phyloP scores from a whole-genome alignment of 2,329 filamentous ascomycete species.

The Talaromyces verruculosus region DNA sequence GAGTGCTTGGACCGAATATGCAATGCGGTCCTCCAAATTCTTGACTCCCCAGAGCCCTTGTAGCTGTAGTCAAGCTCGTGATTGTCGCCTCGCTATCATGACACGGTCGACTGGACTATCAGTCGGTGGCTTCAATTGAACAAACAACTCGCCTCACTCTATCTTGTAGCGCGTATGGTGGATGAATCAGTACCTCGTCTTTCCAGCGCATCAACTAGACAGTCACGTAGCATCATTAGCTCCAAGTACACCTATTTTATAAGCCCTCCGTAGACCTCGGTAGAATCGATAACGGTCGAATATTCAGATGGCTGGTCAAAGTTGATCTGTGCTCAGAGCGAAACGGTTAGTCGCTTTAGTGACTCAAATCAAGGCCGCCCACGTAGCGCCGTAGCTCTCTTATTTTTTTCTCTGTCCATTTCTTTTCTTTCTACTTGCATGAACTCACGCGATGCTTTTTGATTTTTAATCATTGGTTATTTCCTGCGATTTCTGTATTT shows the following conservation, averaged over 20 bases:
- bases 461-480: neutral
- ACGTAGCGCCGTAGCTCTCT: constrained; percentile 34
- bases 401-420: constrained; percentile 14
- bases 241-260: neutral
- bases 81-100: neutral
- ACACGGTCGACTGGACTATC: neutral
- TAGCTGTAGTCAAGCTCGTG: neutral
- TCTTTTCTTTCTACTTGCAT: constrained; percentile 18
- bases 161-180: neutral
- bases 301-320: constrained; percentile 9
- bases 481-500: neutral
- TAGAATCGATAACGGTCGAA: neutral
- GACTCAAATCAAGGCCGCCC: constrained; percentile 35
- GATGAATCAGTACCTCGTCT: neutral
- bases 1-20: constrained; percentile 1
- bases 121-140: neutral
- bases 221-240: constrained; percentile 1
- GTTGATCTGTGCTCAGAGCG: constrained; percentile 12
- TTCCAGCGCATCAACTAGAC: constrained; percentile 6
- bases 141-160: constrained; percentile 5
- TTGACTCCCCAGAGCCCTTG: neutral
- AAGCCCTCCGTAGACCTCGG: neutral
- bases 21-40: neutral
- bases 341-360: constrained; percentile 10
- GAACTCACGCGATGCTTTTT: constrained; percentile 12